phyloP scores from a whole-genome alignment of 306 rosid genomes.

The Acacia confusa region DNA sequence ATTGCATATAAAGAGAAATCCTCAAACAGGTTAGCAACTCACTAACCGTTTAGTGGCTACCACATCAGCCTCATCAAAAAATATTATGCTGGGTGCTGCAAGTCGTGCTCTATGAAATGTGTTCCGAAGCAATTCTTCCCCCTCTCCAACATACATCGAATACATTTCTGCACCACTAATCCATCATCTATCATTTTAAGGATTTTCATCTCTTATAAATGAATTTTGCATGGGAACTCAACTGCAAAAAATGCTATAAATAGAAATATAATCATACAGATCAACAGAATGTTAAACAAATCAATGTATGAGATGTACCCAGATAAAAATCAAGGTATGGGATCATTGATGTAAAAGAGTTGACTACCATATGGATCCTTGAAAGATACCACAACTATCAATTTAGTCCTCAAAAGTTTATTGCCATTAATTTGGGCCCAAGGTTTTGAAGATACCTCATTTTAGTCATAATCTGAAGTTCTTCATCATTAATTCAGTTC shows the following conservation, averaged over 20 bases:
- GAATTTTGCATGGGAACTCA: conserved; percentile 5
- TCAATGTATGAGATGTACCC: conserved; percentile 9
- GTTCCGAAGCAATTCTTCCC: conserved; percentile 82
- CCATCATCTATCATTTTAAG: conserved; percentile 38
- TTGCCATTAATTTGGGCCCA: not conserved
- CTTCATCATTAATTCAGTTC: not conserved
- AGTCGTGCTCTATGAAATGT: conserved; percentile 87
- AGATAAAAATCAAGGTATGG: not conserved
- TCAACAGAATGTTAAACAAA: conserved; percentile 4
- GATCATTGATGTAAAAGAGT: conserved; percentile 1
- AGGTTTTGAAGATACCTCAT: not conserved
- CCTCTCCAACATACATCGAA: conserved; percentile 96
- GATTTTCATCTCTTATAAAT: conserved; percentile 20
- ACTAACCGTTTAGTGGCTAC: conserved; percentile 88
- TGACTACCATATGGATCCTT: not conserved
- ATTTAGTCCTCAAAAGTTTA: not conserved
- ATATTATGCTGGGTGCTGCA: conserved; percentile 85
- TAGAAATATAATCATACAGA: not conserved
- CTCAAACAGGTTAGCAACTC: conserved; percentile 9
- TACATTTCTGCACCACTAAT: conserved; percentile 88
- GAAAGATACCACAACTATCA: not conserved
- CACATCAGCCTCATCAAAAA: conserved; percentile 93
- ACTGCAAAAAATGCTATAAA: conserved; percentile 11
- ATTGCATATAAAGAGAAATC: conserved; percentile 7
- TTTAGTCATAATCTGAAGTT: not conserved